Evolutionary conservation across 306 rosid genomes (phyloP), one percentile per base, ranked within the genome.

Genomic region (Styphnolobium japonicum): DNA sequence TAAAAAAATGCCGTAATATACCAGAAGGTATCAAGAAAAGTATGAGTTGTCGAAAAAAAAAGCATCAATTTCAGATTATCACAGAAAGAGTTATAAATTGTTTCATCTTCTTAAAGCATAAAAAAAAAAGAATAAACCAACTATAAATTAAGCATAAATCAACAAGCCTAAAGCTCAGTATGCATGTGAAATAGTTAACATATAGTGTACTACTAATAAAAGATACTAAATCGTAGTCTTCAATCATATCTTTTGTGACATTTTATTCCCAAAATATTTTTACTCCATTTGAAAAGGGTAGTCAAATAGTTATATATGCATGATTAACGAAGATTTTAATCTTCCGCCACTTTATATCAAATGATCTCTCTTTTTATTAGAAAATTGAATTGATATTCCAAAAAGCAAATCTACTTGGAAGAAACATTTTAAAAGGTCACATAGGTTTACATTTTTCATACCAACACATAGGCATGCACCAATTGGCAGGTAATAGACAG

Each of bases 1-100:
- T 27, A 72, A 46, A 71, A 71, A 73, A 73, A 42, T 39, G 36
- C 34, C 81, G 56, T 22, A 68, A 70, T 64, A 71, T 42, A 65
- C 37, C 72, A 14, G 45, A 51, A 33, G 15, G 19, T 12, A 71
- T 18, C 33, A 37, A 10, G 12, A 57, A 27, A 27, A 57, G 65
- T 23, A 74, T 73, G 43, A 74, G n/a, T 58, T 25, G 10, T 31
- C 25, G 27, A 14, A 64, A 43, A 27, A 39, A 57, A 22, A 73
- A 23, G 16, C 19, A 39, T 14, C 23, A 22, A 21, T 56, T 48
- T 55, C 7, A 73, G 40, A 22, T 37, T 56, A 40, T 52, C 73
- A 7, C 14, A 45, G 10, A 62, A 72, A 39, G 51, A 48, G 43
- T 40, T 69, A 29, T 39, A 18, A 16, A 10, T 29, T 22, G 49